Base-by-base conservation (phyloP, 805 yeast genomes). In the Saccharomycopsis selenospora region DNA sequence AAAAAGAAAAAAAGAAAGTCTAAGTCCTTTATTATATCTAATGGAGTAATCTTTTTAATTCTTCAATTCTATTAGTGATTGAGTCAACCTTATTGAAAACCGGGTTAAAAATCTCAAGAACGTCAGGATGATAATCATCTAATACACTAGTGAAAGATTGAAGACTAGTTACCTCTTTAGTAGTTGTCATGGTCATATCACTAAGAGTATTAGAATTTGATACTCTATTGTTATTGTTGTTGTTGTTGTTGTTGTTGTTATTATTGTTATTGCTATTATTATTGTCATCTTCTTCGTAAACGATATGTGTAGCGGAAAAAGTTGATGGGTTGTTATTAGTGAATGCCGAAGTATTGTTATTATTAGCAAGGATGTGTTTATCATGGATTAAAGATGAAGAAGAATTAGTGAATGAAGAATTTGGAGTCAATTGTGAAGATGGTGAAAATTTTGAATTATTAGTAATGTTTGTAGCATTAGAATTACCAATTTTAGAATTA, bases 61-160 rank as follows among this genome's bases (percentile, higher is more conserved):
- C 50, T 28, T 49, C 55, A 33, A 52, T 26, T 33, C 43, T 42
- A n/a, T 44, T 42, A 18, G 45, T 41, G n/a, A 52, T 36, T 7
- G 42, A 26, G 28, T 52, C 55, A 3, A 46, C 55, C 18, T 45
- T 50, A 22, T 36, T 43, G 40, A 52, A 52, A 29, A 52, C 24
- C n/a, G 50, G 50, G 7, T 17, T 33, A 40, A 46, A 52, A 24
- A 52, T 36, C 24, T 52, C 46, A n/a, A 33, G 44, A 10, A 52
- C 48, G 8, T 52, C 50, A 2, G 55, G 53, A 36, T 52, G 55
- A 33, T 52, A 52, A 27, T 44, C 48, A 8, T 47, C 50, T 22
- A 49, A 43, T 14, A 51, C 26, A 20, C 48, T 45, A 26, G 49
- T 43, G 44, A 51, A 48, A n/a, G 49, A 43, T 30, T 42, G 28